Base-by-base conservation (phyloP, 164 flowering plant genomes). In the Cinnamomum micranthum region DNA sequence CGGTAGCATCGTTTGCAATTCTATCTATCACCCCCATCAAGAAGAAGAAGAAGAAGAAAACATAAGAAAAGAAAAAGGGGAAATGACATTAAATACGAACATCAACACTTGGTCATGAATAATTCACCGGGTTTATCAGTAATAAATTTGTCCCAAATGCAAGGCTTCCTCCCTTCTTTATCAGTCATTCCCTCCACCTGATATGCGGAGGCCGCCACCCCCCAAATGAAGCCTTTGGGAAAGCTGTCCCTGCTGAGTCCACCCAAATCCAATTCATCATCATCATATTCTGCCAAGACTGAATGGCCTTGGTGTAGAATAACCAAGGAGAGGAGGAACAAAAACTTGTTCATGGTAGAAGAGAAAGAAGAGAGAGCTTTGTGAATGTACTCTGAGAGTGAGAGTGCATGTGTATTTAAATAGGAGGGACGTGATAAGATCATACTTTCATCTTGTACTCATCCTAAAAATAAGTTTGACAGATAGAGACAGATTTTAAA, bases 171-270 rank as follows among this genome's bases (percentile, higher is more conserved):
- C 0, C 90, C 90, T 9, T 77, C 87, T 69, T 80, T 72, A 25
- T 75, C 6, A 11, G 91, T 85, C 86, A 81, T 82, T 47, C 91
- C 91, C 71, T 88, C 91, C 2, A 88, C 91, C 22, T 87, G 91
- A 35, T 88, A 87, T 27, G 91, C 88, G 0, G 91, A 88, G 2
- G 91, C 83, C 15, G 89, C 88, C 13, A 86, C 81, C 7, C 91
- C 91, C 72, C 84, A 88, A 23, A 87, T 75, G 71, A 88, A 88
- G 0, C 84, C 86, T 69, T 82, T 71, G 1, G 89, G 87, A 28
- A 88, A 87, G 58, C 72, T 71, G 31, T 66, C 50, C 50, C 91
- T 69, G 71, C 71, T 69, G 52, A 69, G 71, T 67, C 15, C 27
- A 25, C 67, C 67, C 67, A 14, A 7, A 24, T 64, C 28, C 25